Conservation (phyloP, 768 basidiomycete species). For the Lentinus brumalis region DNA sequence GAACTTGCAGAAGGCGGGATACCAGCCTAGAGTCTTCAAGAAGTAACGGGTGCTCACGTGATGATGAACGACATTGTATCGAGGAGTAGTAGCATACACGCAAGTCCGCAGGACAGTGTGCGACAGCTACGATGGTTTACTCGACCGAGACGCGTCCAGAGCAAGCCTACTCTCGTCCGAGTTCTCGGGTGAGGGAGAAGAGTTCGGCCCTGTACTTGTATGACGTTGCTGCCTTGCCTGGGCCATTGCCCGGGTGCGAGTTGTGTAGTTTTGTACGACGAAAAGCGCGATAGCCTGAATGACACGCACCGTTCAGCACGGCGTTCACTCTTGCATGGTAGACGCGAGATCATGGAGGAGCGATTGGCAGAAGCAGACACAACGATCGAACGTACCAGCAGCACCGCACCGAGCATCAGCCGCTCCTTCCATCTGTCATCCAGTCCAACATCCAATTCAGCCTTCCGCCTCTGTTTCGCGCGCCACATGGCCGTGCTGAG, state of each 20-base stretch:
- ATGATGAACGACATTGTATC: no score
- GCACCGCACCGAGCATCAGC: constrained; percentile 54
- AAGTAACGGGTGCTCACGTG: no score
- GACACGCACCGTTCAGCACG: neutral
- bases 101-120: no score
- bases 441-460: constrained; percentile 48
- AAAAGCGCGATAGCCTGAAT: constrained; percentile 26
- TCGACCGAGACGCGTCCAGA: neutral
- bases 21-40: no score
- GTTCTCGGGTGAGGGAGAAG: neutral
- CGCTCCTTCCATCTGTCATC: constrained; percentile 74
- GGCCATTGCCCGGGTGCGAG: constrained; percentile 24
- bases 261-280: constrained; percentile 28
- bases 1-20: no score
- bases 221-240: constrained; percentile 7
- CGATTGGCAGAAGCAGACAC: neutral
- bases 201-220: neutral
- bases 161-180: neutral
- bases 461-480: constrained; percentile 34
- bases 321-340: constrained; percentile 5
- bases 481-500: constrained; percentile 43
- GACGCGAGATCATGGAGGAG: neutral
- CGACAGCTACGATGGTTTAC: no score
- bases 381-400: constrained; percentile 41
- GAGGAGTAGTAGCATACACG: no score